These are phyloP conservation scores for Arachnomyces sp. DNA, from an alignment of 2,329 filamentous ascomycete genomes.

Conservation along the genomic window DNA sequence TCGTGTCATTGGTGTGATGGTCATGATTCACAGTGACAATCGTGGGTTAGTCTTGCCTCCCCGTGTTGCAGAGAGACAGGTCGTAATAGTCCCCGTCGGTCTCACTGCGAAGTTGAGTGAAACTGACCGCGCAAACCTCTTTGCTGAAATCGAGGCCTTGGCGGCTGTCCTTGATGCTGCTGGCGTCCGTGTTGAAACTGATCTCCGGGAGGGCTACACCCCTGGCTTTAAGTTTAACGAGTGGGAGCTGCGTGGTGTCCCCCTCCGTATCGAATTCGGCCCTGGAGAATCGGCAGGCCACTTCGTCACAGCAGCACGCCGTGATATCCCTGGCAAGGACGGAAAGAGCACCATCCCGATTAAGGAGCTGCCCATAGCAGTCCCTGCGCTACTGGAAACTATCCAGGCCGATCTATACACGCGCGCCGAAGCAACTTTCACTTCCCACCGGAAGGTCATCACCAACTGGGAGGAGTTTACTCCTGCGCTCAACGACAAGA, in stretches of 20 bases:
- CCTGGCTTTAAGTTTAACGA: slow-evolving; percentile 99
- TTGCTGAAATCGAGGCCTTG: slow-evolving; percentile 66
- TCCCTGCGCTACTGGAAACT: slow-evolving; percentile 75
- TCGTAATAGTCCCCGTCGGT: slow-evolving; percentile 82
- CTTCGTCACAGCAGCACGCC: slow-evolving; percentile 75
- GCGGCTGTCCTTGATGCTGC: slow-evolving; percentile 59
- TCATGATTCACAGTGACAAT: slow-evolving; percentile 95
- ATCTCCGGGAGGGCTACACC: slow-evolving; percentile 81
- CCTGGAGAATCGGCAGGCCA: slow-evolving; percentile 85
- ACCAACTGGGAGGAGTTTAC: slow-evolving; percentile 87
- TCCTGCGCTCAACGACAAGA: slow-evolving; percentile 82
- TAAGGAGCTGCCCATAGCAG: slow-evolving; percentile 59
- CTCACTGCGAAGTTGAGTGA: slow-evolving; percentile 79
- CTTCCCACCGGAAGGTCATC: slow-evolving; percentile 69
- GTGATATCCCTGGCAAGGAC: slow-evolving; percentile 58
- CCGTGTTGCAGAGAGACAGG: slow-evolving; percentile 76
- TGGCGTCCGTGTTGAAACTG: slow-evolving; percentile 69
- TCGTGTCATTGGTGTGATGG: slow-evolving; percentile 95
- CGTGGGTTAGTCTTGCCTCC: slow-evolving; percentile 91
- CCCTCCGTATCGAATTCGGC: slow-evolving; percentile 88
- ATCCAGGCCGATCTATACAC: slow-evolving; percentile 78
- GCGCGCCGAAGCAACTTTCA: slow-evolving; percentile 70
- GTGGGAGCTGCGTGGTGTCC: slow-evolving; percentile 94
- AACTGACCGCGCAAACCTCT: slow-evolving; percentile 68
- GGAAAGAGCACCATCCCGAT: slow-evolving; percentile 76